Conservation (phyloP, 768 basidiomycete genomes). For the Cubamyces lactineus region DNA sequence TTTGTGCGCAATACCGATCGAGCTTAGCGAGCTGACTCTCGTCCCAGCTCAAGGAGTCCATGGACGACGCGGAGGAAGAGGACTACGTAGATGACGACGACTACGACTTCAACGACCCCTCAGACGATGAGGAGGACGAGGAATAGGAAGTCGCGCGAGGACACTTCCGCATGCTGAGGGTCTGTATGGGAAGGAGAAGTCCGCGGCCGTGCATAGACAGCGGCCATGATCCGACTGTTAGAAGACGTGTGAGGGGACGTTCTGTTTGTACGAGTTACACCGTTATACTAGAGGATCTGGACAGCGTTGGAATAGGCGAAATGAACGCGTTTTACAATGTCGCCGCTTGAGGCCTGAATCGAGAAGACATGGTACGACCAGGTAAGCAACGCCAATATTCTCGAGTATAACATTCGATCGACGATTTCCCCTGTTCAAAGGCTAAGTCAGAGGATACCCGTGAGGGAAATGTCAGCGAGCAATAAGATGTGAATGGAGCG, state of each 20-base stretch:
- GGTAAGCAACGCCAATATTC: too few relatives aligned
- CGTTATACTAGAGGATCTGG: constrained; percentile 19
- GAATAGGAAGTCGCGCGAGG: constrained; percentile 9
- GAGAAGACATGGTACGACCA: too few relatives aligned
- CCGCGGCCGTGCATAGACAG: neutral
- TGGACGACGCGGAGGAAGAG: constrained; percentile 68
- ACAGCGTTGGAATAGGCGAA: constrained; percentile 11
- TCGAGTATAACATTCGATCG: too few relatives aligned
- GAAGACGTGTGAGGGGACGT: neutral
- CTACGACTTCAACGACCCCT: constrained; percentile 19
- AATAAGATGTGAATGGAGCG: too few relatives aligned
- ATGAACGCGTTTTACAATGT: constrained; percentile 8
- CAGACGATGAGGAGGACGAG: constrained; percentile 17
- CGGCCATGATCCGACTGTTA: neutral
- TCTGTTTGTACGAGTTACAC: constrained; percentile 7
- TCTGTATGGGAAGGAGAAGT: neutral
- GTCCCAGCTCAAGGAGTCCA: constrained; percentile 76
- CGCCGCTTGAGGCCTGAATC: neutral
- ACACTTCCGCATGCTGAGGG: neutral
- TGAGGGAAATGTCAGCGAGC: too few relatives aligned
- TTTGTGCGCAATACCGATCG: neutral
- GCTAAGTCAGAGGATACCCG: too few relatives aligned
- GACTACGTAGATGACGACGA: constrained; percentile 36
- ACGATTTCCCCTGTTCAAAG: too few relatives aligned
- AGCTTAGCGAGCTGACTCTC: neutral